Percentiles rank a stretch among this genome's conserved stretches.
Evolutionary conservation across 2,329 filamentous ascomycete genomes (phyloP).

Genomic region (Penicillium glabrum): DNA sequence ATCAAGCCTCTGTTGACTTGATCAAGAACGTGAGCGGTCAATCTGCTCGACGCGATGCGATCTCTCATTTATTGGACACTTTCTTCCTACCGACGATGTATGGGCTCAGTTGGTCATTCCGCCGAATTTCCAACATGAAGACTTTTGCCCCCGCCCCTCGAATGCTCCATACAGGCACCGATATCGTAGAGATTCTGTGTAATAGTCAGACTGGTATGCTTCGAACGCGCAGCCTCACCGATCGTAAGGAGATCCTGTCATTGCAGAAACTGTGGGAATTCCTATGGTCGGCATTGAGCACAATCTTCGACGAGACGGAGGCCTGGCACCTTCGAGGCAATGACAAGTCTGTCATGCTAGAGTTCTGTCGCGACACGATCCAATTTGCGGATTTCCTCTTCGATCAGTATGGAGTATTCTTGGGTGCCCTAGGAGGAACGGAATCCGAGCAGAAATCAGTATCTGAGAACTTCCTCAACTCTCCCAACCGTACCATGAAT

Average conservation of each 20-base stretch:
- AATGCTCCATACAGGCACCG: conserved; percentile 61
- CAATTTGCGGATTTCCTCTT: conserved; percentile 86
- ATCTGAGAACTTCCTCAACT: conserved; percentile 60
- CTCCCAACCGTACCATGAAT: conserved; percentile 65
- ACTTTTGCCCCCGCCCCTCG: conserved; percentile 61
- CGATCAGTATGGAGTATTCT: conserved; percentile 79
- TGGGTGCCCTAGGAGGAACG: conserved; percentile 62
- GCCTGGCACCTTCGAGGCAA: conserved; percentile 70
- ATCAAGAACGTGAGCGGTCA: conserved; percentile 80
- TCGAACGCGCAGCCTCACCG: conserved; percentile 56
- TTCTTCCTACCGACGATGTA: conserved; percentile 59
- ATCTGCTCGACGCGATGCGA: conserved; percentile 59
- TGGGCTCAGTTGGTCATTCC: conserved; percentile 57
- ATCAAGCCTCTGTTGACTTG: conserved; percentile 76
- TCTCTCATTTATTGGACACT: conserved; percentile 59
- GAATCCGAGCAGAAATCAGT: conserved; percentile 40
- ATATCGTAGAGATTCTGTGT: conserved; percentile 64
- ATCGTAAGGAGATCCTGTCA: conserved; percentile 61
- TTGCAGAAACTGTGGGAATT: conserved; percentile 79
- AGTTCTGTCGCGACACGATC: conserved; percentile 94
- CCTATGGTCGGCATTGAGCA: conserved; percentile 77
- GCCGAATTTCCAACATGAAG: conserved; percentile 55
- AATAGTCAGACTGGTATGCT: conserved; percentile 63
- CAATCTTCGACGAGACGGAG: conserved; percentile 81
- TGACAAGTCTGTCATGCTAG: conserved; percentile 77